These are phyloP conservation scores for Dactylonectria estremocensis DNA, from an alignment of 2,329 filamentous ascomycete species.

Conservation along the genomic window DNA sequence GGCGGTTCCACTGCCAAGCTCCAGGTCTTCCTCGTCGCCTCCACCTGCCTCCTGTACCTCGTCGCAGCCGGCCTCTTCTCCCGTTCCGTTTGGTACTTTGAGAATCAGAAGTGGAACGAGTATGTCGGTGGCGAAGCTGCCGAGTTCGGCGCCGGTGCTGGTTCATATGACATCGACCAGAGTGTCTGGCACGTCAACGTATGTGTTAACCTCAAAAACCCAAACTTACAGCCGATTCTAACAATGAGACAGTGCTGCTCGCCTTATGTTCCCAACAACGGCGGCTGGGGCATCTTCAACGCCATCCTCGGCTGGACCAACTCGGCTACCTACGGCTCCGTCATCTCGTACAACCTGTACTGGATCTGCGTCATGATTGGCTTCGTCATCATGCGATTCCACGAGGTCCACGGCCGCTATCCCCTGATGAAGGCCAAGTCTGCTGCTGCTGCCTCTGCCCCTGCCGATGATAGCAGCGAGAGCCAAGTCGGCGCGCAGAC, in stretches of 20 bases:
- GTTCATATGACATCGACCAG: slow-evolving; percentile 83
- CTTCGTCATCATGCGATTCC: slow-evolving; percentile 77
- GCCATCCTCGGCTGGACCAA: slow-evolving; percentile 90
- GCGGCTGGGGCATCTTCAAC: slow-evolving; percentile 92
- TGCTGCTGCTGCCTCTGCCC: neutral
- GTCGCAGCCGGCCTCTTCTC: slow-evolving; percentile 88
- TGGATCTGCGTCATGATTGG: slow-evolving; percentile 84
- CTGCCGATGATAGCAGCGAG: slow-evolving; percentile 45
- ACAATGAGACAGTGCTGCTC: slow-evolving; percentile 78
- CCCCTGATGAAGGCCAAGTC: slow-evolving; percentile 60
- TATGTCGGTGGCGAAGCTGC: slow-evolving; percentile 71
- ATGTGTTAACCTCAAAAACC: slow-evolving; percentile 60
- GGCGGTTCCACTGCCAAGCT: slow-evolving; percentile 60
- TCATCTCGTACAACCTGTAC: slow-evolving; percentile 90
- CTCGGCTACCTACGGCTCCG: slow-evolving; percentile 88
- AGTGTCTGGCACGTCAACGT: slow-evolving; percentile 89
- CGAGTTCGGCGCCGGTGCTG: slow-evolving; percentile 71
- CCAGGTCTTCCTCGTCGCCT: slow-evolving; percentile 85
- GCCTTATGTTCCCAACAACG: slow-evolving; percentile 77
- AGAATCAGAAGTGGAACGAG: slow-evolving; percentile 79
- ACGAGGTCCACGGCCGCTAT: slow-evolving; percentile 70
- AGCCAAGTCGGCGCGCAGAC: slow-evolving; percentile 44
- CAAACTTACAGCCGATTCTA: slow-evolving; percentile 7
- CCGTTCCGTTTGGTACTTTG: slow-evolving; percentile 81
- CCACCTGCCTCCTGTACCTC: slow-evolving; percentile 87